A percentile compares a stretch with the other conserved stretches of the same genome.
phyloP scores from a whole-genome alignment of 1,284 basidiomycete species.

The Ustilago cynodontis region DNA sequence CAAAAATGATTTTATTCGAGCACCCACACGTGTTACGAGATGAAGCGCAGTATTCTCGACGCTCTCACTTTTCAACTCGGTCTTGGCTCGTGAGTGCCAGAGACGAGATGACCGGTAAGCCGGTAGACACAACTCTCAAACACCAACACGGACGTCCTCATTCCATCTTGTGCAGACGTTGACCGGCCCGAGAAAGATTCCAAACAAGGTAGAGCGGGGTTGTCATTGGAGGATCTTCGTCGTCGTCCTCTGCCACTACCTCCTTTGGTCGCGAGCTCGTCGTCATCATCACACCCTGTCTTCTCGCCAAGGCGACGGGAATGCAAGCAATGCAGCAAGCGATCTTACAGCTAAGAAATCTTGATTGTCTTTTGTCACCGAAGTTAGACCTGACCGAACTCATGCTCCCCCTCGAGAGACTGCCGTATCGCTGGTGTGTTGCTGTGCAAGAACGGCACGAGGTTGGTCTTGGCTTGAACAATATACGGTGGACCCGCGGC shows the following conservation, averaged over 20 bases:
- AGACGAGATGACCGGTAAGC: neutral
- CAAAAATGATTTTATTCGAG: neutral
- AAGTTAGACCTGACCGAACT: constrained; percentile 6
- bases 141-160: neutral
- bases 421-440: neutral
- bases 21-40: neutral
- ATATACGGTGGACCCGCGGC: neutral
- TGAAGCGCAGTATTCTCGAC: no score
- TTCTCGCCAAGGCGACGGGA: neutral
- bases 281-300: neutral
- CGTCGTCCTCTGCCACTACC: neutral
- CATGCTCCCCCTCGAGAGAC: neutral
- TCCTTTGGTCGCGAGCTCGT: no score
- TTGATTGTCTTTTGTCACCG: neutral
- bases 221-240: neutral
- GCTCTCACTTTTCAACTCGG: neutral
- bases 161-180: neutral
- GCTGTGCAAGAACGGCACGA: constrained; percentile 2
- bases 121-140: neutral
- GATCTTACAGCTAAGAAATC: neutral
- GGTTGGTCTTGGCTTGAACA: neutral
- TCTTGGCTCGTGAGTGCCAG: neutral
- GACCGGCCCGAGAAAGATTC: neutral
- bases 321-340: neutral
- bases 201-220: neutral